Conservation (phyloP, 164 flowering plant species). For the Macadamia tetraphylla region DNA sequence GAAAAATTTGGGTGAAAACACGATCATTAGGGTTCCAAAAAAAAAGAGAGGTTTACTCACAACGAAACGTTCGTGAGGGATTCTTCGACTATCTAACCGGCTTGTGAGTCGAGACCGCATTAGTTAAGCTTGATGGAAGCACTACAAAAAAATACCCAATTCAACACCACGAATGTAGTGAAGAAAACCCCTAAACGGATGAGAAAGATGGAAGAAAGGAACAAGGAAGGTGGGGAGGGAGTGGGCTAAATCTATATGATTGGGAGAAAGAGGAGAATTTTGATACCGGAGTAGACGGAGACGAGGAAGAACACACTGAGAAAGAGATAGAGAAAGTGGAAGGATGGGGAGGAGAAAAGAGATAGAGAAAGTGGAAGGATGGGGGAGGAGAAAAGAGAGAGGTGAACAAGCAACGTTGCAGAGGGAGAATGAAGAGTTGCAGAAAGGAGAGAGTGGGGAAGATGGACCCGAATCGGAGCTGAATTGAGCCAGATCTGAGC, state of each 20-base stretch:
- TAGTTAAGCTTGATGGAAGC: background rate
- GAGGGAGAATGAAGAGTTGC: conserved; percentile 13
- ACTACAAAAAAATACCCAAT: background rate
- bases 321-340: too few species aligned
- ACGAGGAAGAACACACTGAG: background rate
- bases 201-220: background rate
- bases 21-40: conserved; percentile 1
- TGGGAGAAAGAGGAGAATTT: too few species aligned
- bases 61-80: background rate
- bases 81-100: background rate
- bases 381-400: too few species aligned
- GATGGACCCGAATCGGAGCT: conserved; percentile 10
- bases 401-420: too few species aligned
- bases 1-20: background rate
- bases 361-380: too few species aligned
- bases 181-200: background rate
- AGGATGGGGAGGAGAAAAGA: too few species aligned
- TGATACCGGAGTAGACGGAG: background rate
- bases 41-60: conserved; percentile 2
- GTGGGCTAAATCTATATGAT: too few species aligned
- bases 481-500: conserved; percentile 48
- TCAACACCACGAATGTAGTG: background rate
- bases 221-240: background rate
- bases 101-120: background rate
- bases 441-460: conserved; percentile 20